Conservation (phyloP, 106 monocot species). For the Iris macrosiphon region DNA sequence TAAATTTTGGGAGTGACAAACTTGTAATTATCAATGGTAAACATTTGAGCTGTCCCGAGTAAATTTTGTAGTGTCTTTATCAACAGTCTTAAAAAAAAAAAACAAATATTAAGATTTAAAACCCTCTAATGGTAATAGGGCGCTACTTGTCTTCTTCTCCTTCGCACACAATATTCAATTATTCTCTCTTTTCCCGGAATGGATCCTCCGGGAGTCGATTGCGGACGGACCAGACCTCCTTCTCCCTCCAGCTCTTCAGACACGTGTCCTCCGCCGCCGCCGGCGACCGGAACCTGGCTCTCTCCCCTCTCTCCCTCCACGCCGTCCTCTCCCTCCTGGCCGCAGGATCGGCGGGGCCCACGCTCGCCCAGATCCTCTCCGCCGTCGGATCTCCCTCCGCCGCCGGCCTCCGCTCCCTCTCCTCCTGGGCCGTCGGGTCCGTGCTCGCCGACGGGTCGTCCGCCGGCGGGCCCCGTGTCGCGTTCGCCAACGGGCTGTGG, state of each 20-base stretch:
- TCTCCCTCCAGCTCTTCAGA: constrained; percentile 8
- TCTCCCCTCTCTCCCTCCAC: constrained; percentile 24
- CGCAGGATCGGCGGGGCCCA: constrained; percentile 11
- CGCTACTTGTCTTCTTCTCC: no score
- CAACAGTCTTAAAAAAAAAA: no score
- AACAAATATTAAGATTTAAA: no score
- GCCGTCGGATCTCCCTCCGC: constrained; percentile 3
- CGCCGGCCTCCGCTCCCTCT: constrained; percentile 15
- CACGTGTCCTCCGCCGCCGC: background rate
- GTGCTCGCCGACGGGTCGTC: constrained; percentile 23
- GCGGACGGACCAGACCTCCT: constrained; percentile 19
- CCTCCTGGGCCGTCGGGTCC: constrained; percentile 15
- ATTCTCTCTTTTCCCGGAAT: no score
- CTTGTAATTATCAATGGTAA: no score
- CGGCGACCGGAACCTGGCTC: constrained; percentile 5
- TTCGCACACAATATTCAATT: no score
- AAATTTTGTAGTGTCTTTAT: no score
- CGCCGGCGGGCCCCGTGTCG: constrained; percentile 16
- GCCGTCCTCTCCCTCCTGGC: constrained; percentile 15
- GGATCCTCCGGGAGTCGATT: constrained; percentile 19
- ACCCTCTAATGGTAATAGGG: no score
- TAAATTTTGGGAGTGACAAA: no score
- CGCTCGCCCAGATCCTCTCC: constrained; percentile 10
- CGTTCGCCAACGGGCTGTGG: constrained; percentile 30
- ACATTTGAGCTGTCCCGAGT: no score